Conservation (phyloP, 805 yeast genomes). For the Lipomyces yamadae region DNA sequence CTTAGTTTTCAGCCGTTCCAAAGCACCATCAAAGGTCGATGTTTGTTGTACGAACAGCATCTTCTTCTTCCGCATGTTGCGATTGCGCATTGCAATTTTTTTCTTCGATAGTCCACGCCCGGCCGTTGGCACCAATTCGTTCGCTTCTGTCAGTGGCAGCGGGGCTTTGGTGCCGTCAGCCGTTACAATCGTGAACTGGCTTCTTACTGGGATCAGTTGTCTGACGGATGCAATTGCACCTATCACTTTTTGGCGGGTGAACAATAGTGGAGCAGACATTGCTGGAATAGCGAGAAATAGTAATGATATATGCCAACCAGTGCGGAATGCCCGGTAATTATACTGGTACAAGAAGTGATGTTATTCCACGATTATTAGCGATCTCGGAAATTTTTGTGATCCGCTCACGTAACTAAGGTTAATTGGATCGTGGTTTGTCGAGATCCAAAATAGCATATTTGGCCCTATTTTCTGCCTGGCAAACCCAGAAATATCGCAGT, state of each 20-base stretch:
- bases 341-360: background rate
- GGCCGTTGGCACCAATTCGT: background rate
- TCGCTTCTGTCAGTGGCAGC: background rate
- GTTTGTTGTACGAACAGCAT: background rate
- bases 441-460: background rate
- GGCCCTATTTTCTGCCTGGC: too few species aligned
- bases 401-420: too few species aligned
- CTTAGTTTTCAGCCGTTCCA: background rate
- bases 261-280: conserved; percentile 6
- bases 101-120: background rate
- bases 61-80: conserved; percentile 4
- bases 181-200: background rate
- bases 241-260: background rate
- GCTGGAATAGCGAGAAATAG: background rate
- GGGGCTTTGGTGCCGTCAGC: conserved; percentile 3
- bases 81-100: background rate
- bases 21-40: background rate
- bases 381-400: too few species aligned
- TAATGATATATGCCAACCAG: background rate
- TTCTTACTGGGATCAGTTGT: background rate
- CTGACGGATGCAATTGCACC: background rate
- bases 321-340: background rate
- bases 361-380: too few species aligned
- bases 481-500: too few species aligned
- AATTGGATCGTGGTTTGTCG: too few species aligned